Percentiles rank a stretch among this genome's conserved stretches.
phyloP scores from a whole-genome alignment of 495 filamentous ascomycete species.

The Cercophora scortea region DNA sequence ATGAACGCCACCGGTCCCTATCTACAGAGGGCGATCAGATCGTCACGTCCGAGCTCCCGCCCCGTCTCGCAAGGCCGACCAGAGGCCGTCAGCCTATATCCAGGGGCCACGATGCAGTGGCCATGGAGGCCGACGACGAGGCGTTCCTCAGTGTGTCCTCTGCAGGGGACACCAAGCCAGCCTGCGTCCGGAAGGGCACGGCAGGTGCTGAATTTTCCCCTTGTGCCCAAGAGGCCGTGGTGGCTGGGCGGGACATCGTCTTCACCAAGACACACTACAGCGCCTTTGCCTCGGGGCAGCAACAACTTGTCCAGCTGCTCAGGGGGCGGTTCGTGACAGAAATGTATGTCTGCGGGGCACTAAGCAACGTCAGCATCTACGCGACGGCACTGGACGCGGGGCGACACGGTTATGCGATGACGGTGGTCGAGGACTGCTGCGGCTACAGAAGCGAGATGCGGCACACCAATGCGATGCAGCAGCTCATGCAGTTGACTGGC shows the following conservation, averaged over 20 bases:
- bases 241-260: conserved; percentile 52
- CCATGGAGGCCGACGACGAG: conserved; percentile 38
- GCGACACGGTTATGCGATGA: conserved; percentile 75
- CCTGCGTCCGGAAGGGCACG: conserved; percentile 54
- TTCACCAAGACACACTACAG: conserved; percentile 83
- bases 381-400: conserved; percentile 91
- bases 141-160: conserved; percentile 49
- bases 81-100: conserved; percentile 13
- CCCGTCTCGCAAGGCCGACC: conserved; percentile 3
- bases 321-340: conserved; percentile 74
- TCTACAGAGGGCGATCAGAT: conserved; percentile 44
- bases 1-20: conserved; percentile 48
- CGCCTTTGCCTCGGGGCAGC: conserved; percentile 51
- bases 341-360: conserved; percentile 83
- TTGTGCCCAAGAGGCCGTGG: conserved; percentile 47
- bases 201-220: conserved; percentile 61
- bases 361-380: conserved; percentile 83
- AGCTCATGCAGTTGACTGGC: conserved; percentile 70
- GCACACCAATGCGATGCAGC: conserved; percentile 66
- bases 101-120: conserved; percentile 20
- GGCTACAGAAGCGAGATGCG: conserved; percentile 68
- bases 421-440: conserved; percentile 81
- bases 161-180: conserved; percentile 19
- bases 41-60: conserved; percentile 25
- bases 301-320: conserved; percentile 61